Evolutionary conservation across 2,329 filamentous ascomycete genomes (phyloP).

Genomic region (Pleurostoma richardsiae): DNA sequence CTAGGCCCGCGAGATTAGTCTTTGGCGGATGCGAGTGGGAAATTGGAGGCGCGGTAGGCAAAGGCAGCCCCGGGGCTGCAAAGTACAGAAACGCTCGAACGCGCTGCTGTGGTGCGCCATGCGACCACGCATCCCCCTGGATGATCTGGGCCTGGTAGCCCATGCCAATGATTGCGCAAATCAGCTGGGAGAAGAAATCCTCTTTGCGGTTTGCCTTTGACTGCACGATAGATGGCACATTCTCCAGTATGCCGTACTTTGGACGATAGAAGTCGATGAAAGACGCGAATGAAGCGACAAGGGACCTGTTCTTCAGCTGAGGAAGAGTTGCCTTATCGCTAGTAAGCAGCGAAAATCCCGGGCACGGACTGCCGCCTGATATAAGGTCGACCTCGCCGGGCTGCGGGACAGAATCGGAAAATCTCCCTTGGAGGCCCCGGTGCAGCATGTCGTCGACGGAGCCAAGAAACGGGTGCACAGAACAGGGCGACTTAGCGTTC

Average conservation of each 20-base stretch:
- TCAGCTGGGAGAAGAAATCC: slow-evolving; percentile 68
- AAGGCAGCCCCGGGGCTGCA: slow-evolving; percentile 57
- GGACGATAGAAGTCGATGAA: slow-evolving; percentile 72
- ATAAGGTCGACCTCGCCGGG: slow-evolving; percentile 65
- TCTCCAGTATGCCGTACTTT: slow-evolving; percentile 72
- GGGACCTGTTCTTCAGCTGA: slow-evolving; percentile 66
- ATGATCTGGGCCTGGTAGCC: slow-evolving; percentile 72
- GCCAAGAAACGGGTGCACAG: slow-evolving; percentile 56
- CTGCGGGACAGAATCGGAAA: slow-evolving; percentile 41
- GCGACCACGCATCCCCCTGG: slow-evolving; percentile 64
- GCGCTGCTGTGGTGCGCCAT: slow-evolving; percentile 61
- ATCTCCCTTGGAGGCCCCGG: slow-evolving; percentile 46
- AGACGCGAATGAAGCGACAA: slow-evolving; percentile 71
- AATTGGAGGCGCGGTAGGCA: slow-evolving; percentile 49
- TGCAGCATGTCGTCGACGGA: slow-evolving; percentile 67
- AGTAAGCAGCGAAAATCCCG: slow-evolving; percentile 67
- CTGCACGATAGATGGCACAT: slow-evolving; percentile 63
- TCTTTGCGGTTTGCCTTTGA: slow-evolving; percentile 33
- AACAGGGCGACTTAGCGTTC: slow-evolving; percentile 41
- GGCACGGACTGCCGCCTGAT: slow-evolving; percentile 71
- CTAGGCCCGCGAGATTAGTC: slow-evolving; percentile 35
- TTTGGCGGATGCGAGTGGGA: slow-evolving; percentile 57
- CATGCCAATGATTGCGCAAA: slow-evolving; percentile 68
- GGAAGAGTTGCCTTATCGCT: slow-evolving; percentile 42
- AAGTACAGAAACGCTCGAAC: slow-evolving; percentile 67